These are phyloP conservation scores for Aspergillus sojae DNA, from an alignment of 2,329 filamentous ascomycete species.

Conservation along the genomic window DNA sequence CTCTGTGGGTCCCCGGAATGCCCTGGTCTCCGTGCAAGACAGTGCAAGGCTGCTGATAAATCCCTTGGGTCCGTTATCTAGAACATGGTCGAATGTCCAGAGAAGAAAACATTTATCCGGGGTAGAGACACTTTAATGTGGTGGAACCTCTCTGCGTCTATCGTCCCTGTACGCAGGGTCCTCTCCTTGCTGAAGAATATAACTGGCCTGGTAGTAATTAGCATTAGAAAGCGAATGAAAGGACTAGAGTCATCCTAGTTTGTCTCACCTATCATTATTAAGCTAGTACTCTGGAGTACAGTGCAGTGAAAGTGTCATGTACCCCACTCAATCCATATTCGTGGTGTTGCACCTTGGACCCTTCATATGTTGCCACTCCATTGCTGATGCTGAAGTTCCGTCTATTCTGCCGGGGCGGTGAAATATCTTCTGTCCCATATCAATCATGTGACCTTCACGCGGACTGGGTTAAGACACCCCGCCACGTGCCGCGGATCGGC, in stretches of 20 bases:
- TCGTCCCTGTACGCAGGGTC: neutral
- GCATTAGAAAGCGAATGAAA: neutral
- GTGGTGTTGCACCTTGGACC: neutral
- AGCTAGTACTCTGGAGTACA: neutral
- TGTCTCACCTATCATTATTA: neutral
- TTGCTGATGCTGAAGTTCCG: neutral
- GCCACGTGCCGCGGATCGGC: slow-evolving; percentile 18
- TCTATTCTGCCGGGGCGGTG: neutral
- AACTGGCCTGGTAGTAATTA: neutral
- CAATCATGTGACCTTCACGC: neutral
- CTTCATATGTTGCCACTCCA: neutral
- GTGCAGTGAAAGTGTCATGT: neutral
- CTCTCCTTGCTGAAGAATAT: neutral
- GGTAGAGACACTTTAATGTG: neutral
- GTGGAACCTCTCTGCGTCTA: neutral
- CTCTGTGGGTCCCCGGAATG: slow-evolving; percentile 21
- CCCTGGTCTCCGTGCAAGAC: slow-evolving; percentile 14
- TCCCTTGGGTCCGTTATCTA: slow-evolving; percentile 4
- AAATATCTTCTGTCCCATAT: neutral
- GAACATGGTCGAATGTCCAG: slow-evolving; percentile 1
- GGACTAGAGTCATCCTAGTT: neutral
- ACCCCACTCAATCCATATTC: neutral
- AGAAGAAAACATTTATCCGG: neutral
- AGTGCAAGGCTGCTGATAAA: slow-evolving; percentile 23
- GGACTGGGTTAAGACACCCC: slow-evolving; percentile 5